Conservation (phyloP, 73 alveolate species). For the Diophrys appendiculata region DNA sequence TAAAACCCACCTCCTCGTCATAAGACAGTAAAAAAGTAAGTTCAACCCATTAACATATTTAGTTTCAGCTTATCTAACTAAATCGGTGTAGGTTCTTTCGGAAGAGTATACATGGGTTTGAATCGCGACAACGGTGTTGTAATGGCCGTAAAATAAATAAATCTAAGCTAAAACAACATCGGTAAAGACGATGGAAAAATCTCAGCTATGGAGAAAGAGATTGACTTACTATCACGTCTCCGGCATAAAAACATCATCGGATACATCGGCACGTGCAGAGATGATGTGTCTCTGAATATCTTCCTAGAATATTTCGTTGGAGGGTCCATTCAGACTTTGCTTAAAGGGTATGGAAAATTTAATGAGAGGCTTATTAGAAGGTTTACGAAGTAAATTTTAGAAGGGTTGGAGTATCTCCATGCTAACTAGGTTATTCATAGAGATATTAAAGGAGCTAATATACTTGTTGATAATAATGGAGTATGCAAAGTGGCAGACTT, state of each 20-base stretch:
- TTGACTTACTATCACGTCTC: constrained; percentile 37
- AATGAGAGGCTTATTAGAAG: constrained; percentile 68
- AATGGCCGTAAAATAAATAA: constrained; percentile 17
- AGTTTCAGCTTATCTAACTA: not conserved
- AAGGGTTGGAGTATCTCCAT: constrained; percentile 92
- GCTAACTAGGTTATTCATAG: constrained; percentile 83
- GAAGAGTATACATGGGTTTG: constrained; percentile 8
- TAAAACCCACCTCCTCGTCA: too few relatives aligned
- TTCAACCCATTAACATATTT: too few relatives aligned
- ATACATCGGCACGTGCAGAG: constrained; percentile 73
- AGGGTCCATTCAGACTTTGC: constrained; percentile 72
- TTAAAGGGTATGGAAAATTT: constrained; percentile 57
- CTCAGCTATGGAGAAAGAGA: constrained; percentile 46
- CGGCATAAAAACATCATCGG: constrained; percentile 81
- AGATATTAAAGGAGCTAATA: constrained; percentile 93
- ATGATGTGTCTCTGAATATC: constrained; percentile 64
- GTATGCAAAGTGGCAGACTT: constrained; percentile 90
- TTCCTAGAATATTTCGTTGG: constrained; percentile 81
- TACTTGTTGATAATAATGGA: constrained; percentile 75
- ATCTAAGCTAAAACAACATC: not conserved
- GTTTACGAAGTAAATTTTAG: constrained; percentile 79
- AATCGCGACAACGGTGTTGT: constrained; percentile 2
- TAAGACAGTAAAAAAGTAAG: too few relatives aligned
- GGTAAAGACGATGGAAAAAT: constrained; percentile 17
- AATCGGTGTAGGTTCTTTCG: constrained; percentile 25